A percentile compares a stretch with the other conserved stretches of the same genome.
phyloP scores from a whole-genome alignment of 371 early-diverging fungal species.

The Apophysomyces sp. region DNA sequence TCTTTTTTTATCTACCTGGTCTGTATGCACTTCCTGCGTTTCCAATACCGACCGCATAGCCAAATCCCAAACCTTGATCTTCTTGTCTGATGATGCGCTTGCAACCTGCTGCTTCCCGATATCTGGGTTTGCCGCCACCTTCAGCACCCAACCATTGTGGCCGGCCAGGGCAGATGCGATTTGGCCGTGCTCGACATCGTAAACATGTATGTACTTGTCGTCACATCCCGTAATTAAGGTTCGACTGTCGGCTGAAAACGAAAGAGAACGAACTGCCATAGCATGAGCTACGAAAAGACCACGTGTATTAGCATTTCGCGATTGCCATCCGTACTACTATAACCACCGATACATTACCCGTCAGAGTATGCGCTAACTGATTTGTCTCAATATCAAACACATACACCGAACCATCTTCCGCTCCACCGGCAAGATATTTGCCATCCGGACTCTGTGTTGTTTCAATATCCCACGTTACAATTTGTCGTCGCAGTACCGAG shows the following conservation, averaged over 20 bases:
- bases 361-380: slow-evolving; percentile 65
- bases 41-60: slow-evolving; percentile 71
- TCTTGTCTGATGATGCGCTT: slow-evolving; percentile 72
- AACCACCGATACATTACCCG: slow-evolving; percentile 42
- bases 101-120: slow-evolving; percentile 74
- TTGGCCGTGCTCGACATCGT: slow-evolving; percentile 81
- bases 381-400: slow-evolving; percentile 73
- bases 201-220: slow-evolving; percentile 79
- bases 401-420: slow-evolving; percentile 76
- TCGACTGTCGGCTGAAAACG: slow-evolving; percentile 74
- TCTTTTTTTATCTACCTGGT: slow-evolving; percentile 52
- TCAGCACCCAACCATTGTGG: slow-evolving; percentile 77
- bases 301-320: neutral
- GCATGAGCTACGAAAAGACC: slow-evolving; percentile 59
- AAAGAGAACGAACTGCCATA: slow-evolving; percentile 69
- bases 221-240: slow-evolving; percentile 77
- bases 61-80: slow-evolving; percentile 83
- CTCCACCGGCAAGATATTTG: slow-evolving; percentile 71
- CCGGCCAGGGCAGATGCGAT: slow-evolving; percentile 73
- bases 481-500: neutral
- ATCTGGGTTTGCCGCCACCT: slow-evolving; percentile 63
- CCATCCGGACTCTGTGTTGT: slow-evolving; percentile 80
- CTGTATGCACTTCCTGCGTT: slow-evolving; percentile 77
- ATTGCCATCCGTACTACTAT: slow-evolving; percentile 7
- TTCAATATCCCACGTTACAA: no score